Base-by-base conservation (phyloP, 2,329 filamentous ascomycete genomes). In the Alternaria conjuncta region DNA sequence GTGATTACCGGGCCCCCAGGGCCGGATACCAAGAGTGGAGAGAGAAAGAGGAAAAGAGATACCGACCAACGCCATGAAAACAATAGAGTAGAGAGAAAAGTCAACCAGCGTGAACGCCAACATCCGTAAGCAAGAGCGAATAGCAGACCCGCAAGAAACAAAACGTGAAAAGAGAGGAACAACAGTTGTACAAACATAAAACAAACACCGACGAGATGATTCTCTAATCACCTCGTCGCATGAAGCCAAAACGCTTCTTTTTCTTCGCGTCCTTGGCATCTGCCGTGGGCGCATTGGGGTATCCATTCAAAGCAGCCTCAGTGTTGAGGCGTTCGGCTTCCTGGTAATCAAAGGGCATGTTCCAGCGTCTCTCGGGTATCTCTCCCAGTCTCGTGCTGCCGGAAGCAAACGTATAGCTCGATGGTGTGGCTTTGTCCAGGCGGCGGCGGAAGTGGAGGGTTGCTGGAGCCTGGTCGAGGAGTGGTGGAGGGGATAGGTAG, bases 331-430 rank as follows among this genome's bases (percentile, higher is more conserved):
- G 70, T 47, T 79, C 80, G 57, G 81, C 82, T 32, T 76, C 78
- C 32, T 80, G 80, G 50, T 79, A 81, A 57, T 84, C 80, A 59
- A 75, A 84, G 6, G 82, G 81, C 57, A 63, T 74, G 1, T 76
- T 74, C 83, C 83, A 84, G 50, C 79, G 78, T 41, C 79, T 76
- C 71, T 83, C 71, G 5, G 83, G 83, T 6, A 85, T 84, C 66
- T 84, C 83, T 46, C 83, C 83, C 9, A 85, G 73, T 70, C 84
- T 83, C 4, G 83, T 85, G 69, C 81, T 82, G 20, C 80, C 80
- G 11, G 81, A 82, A 6, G 81, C 79, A 58, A 83, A 79, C 1
- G 82, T 83, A 59, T 82, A 82, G 41, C 74, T 77, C 9, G 79
- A 82, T 7, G 76, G 79, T 3, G 80, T 82, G 0, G 66, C 57